phyloP scores from a whole-genome alignment of 2,329 filamentous ascomycete genomes.

The Aspergillaceae sp. region DNA sequence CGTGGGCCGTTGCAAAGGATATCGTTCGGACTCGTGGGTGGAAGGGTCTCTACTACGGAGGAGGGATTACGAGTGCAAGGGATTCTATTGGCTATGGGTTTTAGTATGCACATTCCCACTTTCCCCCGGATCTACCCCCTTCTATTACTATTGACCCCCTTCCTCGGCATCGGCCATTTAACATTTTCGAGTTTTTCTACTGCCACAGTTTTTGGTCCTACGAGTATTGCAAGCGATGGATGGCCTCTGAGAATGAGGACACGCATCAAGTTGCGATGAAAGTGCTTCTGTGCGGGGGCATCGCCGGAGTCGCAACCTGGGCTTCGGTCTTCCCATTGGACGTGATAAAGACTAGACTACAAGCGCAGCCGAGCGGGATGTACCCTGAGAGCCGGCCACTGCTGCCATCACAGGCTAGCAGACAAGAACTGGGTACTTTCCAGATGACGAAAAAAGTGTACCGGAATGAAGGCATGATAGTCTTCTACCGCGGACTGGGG shows the following conservation, averaged over 20 bases:
- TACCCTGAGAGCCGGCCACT: slow-evolving; percentile 16
- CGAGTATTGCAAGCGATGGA: slow-evolving; percentile 59
- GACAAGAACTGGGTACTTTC: slow-evolving; percentile 44
- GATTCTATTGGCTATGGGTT: slow-evolving; percentile 94
- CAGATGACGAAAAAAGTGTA: slow-evolving; percentile 61
- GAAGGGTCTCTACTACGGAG: slow-evolving; percentile 70
- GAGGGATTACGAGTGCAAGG: slow-evolving; percentile 67
- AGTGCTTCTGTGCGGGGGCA: slow-evolving; percentile 71
- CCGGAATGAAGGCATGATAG: slow-evolving; percentile 48
- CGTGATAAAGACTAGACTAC: slow-evolving; percentile 85
- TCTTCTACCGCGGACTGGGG: slow-evolving; percentile 66
- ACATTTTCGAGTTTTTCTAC: slow-evolving; percentile 1
- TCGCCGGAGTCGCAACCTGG: slow-evolving; percentile 86
- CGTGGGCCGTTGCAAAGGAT: slow-evolving; percentile 55
- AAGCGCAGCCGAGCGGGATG: slow-evolving; percentile 52
- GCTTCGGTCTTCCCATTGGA: slow-evolving; percentile 84
- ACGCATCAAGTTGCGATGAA: slow-evolving; percentile 49
- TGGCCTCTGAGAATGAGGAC: slow-evolving; percentile 40
- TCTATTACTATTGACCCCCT: neutral
- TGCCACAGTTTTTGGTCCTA: slow-evolving; percentile 71
- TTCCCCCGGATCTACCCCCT: slow-evolving; percentile 7
- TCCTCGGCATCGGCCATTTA: slow-evolving; percentile 3
- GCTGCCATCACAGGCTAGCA: slow-evolving; percentile 10
- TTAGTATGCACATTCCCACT: slow-evolving; percentile 48
- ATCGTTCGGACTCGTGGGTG: slow-evolving; percentile 53